These are phyloP conservation scores for Pseudogymnoascus sp. DNA, from an alignment of 2,329 filamentous ascomycete genomes.

Conservation along the genomic window DNA sequence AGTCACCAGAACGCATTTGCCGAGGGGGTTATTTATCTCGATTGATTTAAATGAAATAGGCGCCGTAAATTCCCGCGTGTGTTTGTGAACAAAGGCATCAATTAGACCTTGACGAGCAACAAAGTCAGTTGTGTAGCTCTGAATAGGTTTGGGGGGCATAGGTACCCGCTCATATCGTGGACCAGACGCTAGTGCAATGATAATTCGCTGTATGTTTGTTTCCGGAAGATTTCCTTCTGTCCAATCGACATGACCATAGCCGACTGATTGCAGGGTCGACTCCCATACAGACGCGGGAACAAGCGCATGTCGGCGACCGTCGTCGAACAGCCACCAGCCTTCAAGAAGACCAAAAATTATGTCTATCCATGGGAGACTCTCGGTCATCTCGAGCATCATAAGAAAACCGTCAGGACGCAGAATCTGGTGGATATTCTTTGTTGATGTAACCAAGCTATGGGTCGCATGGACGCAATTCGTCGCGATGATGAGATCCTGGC, in stretches of 20 bases:
- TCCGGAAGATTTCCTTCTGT: conserved; percentile 7
- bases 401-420: conserved; percentile 20
- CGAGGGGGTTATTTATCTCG: too few species aligned
- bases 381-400: conserved; percentile 21
- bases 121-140: too few species aligned
- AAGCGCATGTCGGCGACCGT: conserved; percentile 22
- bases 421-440: conserved; percentile 13
- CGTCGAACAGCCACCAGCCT: conserved; percentile 26
- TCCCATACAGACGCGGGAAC: conserved; percentile 14
- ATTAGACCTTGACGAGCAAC: too few species aligned
- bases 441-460: conserved; percentile 11
- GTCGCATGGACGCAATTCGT: conserved; percentile 26
- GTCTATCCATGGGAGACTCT: conserved; percentile 21
- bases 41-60: too few species aligned
- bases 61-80: too few species aligned
- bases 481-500: conserved; percentile 19
- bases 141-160: too few species aligned
- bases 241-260: conserved; percentile 17
- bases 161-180: too few species aligned
- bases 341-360: conserved; percentile 25
- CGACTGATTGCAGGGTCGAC: conserved; percentile 14
- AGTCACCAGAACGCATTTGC: too few species aligned
- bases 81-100: too few species aligned
- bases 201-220: background rate
- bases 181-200: too few species aligned